Evolutionary conservation across 148 eudicot species (phyloP).

Genomic region (Salicornia ramosissima): DNA sequence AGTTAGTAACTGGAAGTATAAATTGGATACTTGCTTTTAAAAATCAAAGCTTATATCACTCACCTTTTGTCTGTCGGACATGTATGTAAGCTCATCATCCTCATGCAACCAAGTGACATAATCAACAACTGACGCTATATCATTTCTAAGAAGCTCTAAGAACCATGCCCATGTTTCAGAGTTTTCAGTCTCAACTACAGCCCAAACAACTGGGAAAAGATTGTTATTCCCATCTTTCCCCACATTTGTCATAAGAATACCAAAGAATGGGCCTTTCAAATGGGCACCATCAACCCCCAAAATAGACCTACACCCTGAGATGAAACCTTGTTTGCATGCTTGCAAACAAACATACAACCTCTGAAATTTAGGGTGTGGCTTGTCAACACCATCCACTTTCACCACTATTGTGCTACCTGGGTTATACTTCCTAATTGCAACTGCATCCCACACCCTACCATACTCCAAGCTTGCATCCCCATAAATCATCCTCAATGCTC

Average conservation of each 20-base stretch:
- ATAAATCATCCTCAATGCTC: not conserved
- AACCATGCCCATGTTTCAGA: slow-evolving; percentile 15
- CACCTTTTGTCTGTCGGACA: slow-evolving; percentile 21
- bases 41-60: not conserved
- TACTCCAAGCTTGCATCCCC: no score
- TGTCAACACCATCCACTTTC: no score
- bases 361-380: no score
- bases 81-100: not conserved
- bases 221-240: slow-evolving; percentile 14
- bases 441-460: not conserved
- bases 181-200: slow-evolving; percentile 6
- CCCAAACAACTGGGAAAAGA: slow-evolving; percentile 13
- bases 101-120: not conserved
- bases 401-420: no score
- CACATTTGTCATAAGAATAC: not conserved
- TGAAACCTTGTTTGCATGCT: no score
- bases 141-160: not conserved
- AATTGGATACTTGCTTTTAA: no score
- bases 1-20: no score
- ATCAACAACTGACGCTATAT: not conserved
- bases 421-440: no score
- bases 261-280: no score
- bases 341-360: no score
- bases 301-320: no score
- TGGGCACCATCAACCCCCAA: no score